These are phyloP conservation scores for Colletotrichum somersetense DNA, from an alignment of 2,329 filamentous ascomycete genomes.

Conservation along the genomic window DNA sequence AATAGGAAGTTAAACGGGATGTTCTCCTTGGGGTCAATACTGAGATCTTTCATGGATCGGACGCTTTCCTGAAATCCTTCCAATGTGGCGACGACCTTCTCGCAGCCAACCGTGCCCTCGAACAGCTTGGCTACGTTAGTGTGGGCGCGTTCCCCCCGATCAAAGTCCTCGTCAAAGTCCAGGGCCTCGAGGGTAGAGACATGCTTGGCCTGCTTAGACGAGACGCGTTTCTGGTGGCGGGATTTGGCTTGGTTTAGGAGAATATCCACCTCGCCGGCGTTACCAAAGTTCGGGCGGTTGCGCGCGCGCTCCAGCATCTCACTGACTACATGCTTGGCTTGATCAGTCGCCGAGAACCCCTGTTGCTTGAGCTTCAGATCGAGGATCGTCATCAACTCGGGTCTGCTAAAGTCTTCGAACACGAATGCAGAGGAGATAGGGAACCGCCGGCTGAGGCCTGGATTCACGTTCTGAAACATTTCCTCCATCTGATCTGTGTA, in stretches of 20 bases:
- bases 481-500: conserved; percentile 77
- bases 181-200: conserved; percentile 48
- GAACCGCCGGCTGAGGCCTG: conserved; percentile 76
- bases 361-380: conserved; percentile 71
- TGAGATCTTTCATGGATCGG: conserved; percentile 62
- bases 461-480: conserved; percentile 82
- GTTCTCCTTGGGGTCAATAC: conserved; percentile 67
- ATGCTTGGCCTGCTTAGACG: conserved; percentile 28
- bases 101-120: conserved; percentile 68
- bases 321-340: conserved; percentile 66
- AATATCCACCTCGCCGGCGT: conserved; percentile 81
- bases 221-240: conserved; percentile 41
- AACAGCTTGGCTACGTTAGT: conserved; percentile 69
- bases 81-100: conserved; percentile 65
- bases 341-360: conserved; percentile 63
- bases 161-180: conserved; percentile 72
- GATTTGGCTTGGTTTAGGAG: conserved; percentile 61
- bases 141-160: conserved; percentile 61
- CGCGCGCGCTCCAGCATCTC: conserved; percentile 72
- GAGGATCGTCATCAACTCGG: conserved; percentile 70
- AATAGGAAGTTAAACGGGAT: conserved; percentile 79
- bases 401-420: conserved; percentile 76
- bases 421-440: conserved; percentile 72
- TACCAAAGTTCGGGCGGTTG: conserved; percentile 76
- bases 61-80: conserved; percentile 67